These are phyloP conservation scores for Fusarium setosum DNA, from an alignment of 2,329 filamentous ascomycete species.

Conservation along the genomic window DNA sequence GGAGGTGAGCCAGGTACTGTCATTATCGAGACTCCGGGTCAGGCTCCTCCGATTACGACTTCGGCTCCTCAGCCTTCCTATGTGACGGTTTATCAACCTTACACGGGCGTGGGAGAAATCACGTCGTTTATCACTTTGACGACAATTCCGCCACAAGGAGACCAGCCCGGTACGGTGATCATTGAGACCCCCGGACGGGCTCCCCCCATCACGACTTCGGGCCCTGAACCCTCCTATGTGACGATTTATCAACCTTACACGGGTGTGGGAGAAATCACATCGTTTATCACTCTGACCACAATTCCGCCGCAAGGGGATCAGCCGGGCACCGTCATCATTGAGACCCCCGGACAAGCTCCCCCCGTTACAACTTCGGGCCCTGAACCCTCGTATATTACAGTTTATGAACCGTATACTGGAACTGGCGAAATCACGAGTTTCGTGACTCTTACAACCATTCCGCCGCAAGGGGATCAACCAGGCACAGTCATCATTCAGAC, in stretches of 20 bases:
- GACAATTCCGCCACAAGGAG: slow-evolving; percentile 10
- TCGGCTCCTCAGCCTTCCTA: background rate
- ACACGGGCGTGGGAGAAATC: slow-evolving; percentile 1
- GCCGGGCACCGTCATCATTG: slow-evolving; percentile 24
- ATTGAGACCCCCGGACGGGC: slow-evolving; percentile 17
- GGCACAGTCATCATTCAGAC: slow-evolving; percentile 31
- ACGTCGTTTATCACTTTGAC: slow-evolving; percentile 11
- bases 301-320: slow-evolving; percentile 12
- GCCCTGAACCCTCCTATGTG: background rate
- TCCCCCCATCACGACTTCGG: background rate
- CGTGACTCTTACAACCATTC: slow-evolving; percentile 19
- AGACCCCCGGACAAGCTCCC: slow-evolving; percentile 23
- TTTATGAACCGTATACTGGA: slow-evolving; percentile 25
- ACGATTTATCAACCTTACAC: slow-evolving; percentile 18
- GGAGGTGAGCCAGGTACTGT: background rate
- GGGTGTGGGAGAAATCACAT: slow-evolving; percentile 15
- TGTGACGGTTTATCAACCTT: slow-evolving; percentile 4
- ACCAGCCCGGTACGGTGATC: slow-evolving; percentile 22
- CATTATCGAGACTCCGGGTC: slow-evolving; percentile 11
- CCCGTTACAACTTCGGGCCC: background rate
- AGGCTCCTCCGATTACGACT: background rate
- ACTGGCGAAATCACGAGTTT: slow-evolving; percentile 10
- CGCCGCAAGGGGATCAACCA: slow-evolving; percentile 13
- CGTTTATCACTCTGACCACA: slow-evolving; percentile 22
- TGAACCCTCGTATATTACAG: slow-evolving; percentile 18